phyloP scores from a whole-genome alignment of 805 yeast species.

The Teunomyces aglyptinius region DNA sequence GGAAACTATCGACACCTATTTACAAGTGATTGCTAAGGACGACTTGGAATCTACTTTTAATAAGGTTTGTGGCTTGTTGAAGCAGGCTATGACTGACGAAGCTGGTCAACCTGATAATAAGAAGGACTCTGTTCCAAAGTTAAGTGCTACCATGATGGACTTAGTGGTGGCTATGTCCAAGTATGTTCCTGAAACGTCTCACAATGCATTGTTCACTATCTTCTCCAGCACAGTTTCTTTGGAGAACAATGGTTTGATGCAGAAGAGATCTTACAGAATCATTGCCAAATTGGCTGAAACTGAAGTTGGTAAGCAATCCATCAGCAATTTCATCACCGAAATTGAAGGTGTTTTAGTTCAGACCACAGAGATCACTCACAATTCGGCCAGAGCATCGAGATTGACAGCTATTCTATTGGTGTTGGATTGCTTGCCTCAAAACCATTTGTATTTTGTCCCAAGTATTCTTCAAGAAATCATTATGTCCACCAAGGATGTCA shows the following conservation, averaged over 20 bases:
- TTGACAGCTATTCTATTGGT: constrained; percentile 63
- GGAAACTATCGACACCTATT: constrained; percentile 80
- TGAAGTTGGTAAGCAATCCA: constrained; percentile 57
- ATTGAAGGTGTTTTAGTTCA: constrained; percentile 60
- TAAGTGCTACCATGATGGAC: constrained; percentile 87
- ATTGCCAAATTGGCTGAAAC: constrained; percentile 68
- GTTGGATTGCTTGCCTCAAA: constrained; percentile 58
- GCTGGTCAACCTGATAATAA: constrained; percentile 29
- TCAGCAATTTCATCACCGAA: constrained; percentile 50
- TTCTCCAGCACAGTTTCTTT: constrained; percentile 62
- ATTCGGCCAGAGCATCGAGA: constrained; percentile 80
- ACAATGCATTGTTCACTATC: constrained; percentile 73
- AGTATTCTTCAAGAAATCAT: constrained; percentile 83
- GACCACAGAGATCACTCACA: constrained; percentile 55
- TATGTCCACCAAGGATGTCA: constrained; percentile 84
- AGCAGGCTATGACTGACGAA: constrained; percentile 68
- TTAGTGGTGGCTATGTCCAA: constrained; percentile 83
- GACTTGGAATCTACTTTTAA: constrained; percentile 77
- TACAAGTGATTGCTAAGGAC: constrained; percentile 62
- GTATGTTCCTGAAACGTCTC: constrained; percentile 69
- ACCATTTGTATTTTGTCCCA: constrained; percentile 75
- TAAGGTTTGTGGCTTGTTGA: constrained; percentile 78
- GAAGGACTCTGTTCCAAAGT: constrained; percentile 41
- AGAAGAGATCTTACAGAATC: constrained; percentile 86
- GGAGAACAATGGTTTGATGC: constrained; percentile 63